phyloP scores from a whole-genome alignment of 495 filamentous ascomycete species.

The Parmelia sp. region DNA sequence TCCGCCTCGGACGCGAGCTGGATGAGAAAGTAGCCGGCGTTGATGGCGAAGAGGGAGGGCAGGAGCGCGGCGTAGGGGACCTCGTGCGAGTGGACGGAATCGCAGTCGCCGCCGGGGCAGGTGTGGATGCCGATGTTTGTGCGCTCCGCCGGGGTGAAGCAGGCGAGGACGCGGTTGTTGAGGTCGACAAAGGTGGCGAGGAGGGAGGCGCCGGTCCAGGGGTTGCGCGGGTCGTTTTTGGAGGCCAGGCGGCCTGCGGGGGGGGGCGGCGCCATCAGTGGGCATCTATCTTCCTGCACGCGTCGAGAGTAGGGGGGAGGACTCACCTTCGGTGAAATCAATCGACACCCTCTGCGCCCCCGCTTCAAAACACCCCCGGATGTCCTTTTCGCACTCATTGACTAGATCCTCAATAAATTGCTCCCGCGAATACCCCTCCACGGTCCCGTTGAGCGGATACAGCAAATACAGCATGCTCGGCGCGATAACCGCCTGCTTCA shows the following conservation, averaged over 20 bases:
- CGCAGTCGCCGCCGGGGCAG: conserved; percentile 42
- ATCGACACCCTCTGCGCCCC: conserved; percentile 38
- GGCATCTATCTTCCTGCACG: no score
- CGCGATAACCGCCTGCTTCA: conserved; percentile 41
- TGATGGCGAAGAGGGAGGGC: conserved; percentile 38
- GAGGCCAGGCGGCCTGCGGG: conserved; percentile 26
- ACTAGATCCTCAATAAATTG: conserved; percentile 40
- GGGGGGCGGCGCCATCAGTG: no score
- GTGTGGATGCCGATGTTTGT: conserved; percentile 40
- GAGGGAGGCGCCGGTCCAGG: conserved; percentile 37
- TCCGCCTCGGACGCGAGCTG: conserved; percentile 36
- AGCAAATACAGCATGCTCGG: conserved; percentile 42
- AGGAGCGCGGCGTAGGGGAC: conserved; percentile 38
- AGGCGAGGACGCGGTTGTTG: conserved; percentile 36
- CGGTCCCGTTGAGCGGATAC: conserved; percentile 35
- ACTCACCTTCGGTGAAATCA: conserved; percentile 40
- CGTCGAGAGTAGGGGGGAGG: neutral
- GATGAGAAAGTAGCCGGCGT: conserved; percentile 42
- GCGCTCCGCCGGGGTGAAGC: conserved; percentile 34
- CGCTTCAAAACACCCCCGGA: conserved; percentile 37
- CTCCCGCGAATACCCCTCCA: conserved; percentile 35
- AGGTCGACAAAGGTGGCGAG: conserved; percentile 39
- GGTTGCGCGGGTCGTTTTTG: conserved; percentile 39
- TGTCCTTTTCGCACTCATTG: conserved; percentile 41
- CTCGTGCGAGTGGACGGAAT: conserved; percentile 37